Evolutionary conservation across 1,284 basidiomycete species (phyloP), one percentile per base, ranked within the genome.

Genomic region (Ceratobasidium sp.): DNA sequence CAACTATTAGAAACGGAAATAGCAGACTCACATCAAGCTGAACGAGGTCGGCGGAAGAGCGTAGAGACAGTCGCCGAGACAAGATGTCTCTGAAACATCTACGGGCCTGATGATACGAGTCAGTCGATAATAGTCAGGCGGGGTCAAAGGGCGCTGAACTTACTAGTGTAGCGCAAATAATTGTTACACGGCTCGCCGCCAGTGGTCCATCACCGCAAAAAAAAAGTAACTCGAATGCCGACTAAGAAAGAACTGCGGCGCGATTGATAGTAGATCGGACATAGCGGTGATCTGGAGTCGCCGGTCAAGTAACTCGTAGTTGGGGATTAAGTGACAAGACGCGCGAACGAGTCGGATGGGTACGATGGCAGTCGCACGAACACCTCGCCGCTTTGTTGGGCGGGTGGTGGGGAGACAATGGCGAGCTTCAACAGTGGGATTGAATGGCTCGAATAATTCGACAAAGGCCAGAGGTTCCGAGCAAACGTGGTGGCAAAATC

Each of bases 101-200:
- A n/a, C n/a, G n/a, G n/a, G n/a, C n/a, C n/a, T n/a, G n/a, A n/a
- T n/a, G n/a, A n/a, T n/a, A n/a, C n/a, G n/a, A n/a, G n/a, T n/a
- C n/a, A n/a, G n/a, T n/a, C n/a, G n/a, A n/a, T n/a, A n/a, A n/a
- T n/a, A n/a, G n/a, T n/a, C n/a, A n/a, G n/a, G n/a, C n/a, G n/a
- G n/a, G n/a, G n/a, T n/a, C n/a, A n/a, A n/a, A n/a, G n/a, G n/a
- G n/a, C n/a, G n/a, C n/a, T n/a, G n/a, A n/a, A n/a, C n/a, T n/a
- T n/a, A n/a, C n/a, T n/a, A n/a, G n/a, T n/a, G n/a, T n/a, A n/a
- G n/a, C n/a, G n/a, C n/a, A n/a, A n/a, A n/a, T n/a, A n/a, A n/a
- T n/a, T n/a, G n/a, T n/a, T n/a, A n/a, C 50, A 53, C 27, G 6
- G 27, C 50, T n/a, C 50, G 6, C 50, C 54, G 54, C 54, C 54